Percentiles rank a stretch among this genome's conserved stretches.
Conservation (phyloP, 176 grass and related monocot genomes). For the Musa troglodytarum region DNA sequence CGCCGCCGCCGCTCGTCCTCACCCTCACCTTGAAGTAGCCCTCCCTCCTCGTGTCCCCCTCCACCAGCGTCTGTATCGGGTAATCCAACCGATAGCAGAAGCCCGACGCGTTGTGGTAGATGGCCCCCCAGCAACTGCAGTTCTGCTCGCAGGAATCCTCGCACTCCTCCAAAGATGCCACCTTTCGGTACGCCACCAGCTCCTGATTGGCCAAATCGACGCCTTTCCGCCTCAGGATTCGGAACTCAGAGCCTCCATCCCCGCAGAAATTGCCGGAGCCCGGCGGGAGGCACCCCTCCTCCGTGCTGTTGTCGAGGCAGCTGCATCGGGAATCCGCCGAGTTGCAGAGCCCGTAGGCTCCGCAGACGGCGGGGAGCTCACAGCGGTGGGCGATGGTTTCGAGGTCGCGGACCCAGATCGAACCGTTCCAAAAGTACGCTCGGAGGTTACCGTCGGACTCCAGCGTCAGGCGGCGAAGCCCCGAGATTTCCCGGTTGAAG, state of each 20-base stretch:
- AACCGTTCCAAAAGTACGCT: conserved; percentile 64
- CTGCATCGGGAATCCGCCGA: conserved; percentile 28
- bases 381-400: conserved; percentile 58
- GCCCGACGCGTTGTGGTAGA: conserved; percentile 62
- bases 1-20: not conserved
- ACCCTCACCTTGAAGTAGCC: conserved; percentile 71
- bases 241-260: conserved; percentile 27
- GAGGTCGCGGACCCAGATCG: conserved; percentile 53
- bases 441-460: conserved; percentile 66
- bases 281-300: conserved; percentile 30
- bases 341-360: conserved; percentile 53
- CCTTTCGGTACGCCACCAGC: conserved; percentile 25
- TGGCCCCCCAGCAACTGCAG: conserved; percentile 82
- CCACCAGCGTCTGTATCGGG: conserved; percentile 60
- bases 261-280: conserved; percentile 4
- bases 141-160: conserved; percentile 59
- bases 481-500: conserved; percentile 46
- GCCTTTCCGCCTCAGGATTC: conserved; percentile 34
- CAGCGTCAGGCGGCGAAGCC: conserved; percentile 66
- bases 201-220: conserved; percentile 80
- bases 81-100: conserved; percentile 83
- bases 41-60: conserved; percentile 41
- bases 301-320: conserved; percentile 45
- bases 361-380: conserved; percentile 57
- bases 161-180: conserved; percentile 49